Conservation (phyloP, 768 basidiomycete genomes). For the Suillus subalutaceus region DNA sequence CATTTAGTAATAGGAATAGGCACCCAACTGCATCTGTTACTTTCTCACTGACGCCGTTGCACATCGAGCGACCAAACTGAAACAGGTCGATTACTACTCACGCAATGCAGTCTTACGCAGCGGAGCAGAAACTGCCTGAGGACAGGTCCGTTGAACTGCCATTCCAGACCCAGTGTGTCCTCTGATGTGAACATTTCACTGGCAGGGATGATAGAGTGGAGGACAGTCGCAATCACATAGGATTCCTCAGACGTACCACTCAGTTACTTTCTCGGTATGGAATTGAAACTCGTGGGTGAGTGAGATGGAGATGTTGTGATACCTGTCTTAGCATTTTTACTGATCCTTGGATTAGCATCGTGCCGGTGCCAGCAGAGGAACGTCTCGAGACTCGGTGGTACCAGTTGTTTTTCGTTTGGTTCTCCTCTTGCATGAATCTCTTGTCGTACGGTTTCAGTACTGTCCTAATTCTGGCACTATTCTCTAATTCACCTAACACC, state of each 20-base stretch:
- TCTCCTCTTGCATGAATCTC: background rate
- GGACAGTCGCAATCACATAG: background rate
- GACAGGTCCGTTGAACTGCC: background rate
- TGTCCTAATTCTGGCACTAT: background rate
- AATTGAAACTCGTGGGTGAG: background rate
- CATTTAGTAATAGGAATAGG: background rate
- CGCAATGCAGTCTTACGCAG: background rate
- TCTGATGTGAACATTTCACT: background rate
- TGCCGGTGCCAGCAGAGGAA: background rate
- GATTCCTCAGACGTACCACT: background rate
- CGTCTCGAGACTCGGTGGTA: background rate
- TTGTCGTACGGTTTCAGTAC: background rate
- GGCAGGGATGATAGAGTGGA: constrained; percentile 25
- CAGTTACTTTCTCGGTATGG: background rate
- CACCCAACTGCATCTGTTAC: background rate
- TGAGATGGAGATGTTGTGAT: background rate
- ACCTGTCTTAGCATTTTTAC: background rate
- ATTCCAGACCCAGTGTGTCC: background rate
- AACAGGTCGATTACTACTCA: background rate
- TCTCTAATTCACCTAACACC: background rate
- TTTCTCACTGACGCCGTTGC: background rate
- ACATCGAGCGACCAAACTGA: background rate
- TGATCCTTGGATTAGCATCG: background rate
- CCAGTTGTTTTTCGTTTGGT: background rate
- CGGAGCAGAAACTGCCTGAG: background rate